Evolutionary conservation across 73 alveolate species (phyloP).

Genomic region (Paramecium biaurelia): DNA sequence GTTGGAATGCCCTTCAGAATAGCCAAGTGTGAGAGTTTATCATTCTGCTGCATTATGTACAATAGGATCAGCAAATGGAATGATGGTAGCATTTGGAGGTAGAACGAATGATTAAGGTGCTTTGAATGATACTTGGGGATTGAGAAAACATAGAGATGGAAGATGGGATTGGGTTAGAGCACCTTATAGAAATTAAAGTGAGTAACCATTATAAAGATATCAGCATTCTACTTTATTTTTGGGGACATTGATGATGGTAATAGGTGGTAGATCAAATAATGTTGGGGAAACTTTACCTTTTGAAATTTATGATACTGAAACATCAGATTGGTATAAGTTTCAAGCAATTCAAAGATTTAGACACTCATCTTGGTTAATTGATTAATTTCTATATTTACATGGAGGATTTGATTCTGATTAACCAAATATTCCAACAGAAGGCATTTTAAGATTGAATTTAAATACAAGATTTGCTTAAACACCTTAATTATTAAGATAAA

Average conservation of each 20-base stretch:
- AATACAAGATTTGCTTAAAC: conserved; percentile 74
- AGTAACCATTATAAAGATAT: conserved; percentile 72
- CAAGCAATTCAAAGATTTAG: conserved; percentile 88
- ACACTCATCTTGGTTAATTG: conserved; percentile 82
- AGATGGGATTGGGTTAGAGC: conserved; percentile 99
- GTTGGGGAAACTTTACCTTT: conserved; percentile 92
- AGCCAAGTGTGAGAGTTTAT: conserved; percentile 94
- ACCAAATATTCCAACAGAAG: conserved; percentile 90
- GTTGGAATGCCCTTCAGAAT: conserved; percentile 82
- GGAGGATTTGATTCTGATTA: conserved; percentile 94
- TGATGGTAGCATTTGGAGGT: conserved; percentile 98
- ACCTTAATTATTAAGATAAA: conserved; percentile 69
- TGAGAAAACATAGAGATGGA: conserved; percentile 98
- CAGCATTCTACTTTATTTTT: conserved; percentile 93
- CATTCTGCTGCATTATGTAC: conserved; percentile 97
- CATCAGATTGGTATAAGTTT: conserved; percentile 92
- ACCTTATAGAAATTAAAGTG: conserved; percentile 79
- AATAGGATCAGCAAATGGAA: conserved; percentile 97
- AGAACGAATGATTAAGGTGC: conserved; percentile 86
- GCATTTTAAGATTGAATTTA: conserved; percentile 77
- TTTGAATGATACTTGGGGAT: conserved; percentile 97
- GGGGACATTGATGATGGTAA: conserved; percentile 87
- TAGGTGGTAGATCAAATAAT: conserved; percentile 94
- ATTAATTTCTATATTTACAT: conserved; percentile 77
- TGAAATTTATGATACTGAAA: conserved; percentile 97